Evolutionary conservation across 2,329 filamentous ascomycete genomes (phyloP).

Genomic region (Fusarium acutatum): DNA sequence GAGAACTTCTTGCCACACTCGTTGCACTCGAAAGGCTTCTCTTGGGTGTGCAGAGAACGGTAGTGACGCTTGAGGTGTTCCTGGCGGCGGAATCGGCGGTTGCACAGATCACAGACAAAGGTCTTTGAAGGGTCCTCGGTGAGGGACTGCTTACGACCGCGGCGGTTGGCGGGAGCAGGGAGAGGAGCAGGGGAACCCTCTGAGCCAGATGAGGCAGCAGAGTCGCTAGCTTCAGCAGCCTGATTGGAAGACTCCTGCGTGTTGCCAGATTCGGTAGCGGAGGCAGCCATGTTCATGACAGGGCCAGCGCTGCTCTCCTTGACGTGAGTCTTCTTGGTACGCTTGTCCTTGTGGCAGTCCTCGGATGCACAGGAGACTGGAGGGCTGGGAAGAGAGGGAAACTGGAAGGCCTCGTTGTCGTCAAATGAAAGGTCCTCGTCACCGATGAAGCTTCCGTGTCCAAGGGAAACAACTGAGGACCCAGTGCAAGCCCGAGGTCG

Average conservation of each 20-base stretch:
- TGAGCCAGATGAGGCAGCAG: conserved; percentile 53
- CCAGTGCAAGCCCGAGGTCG: conserved; percentile 74
- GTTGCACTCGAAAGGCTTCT: conserved; percentile 97
- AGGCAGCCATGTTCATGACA: conserved; percentile 53
- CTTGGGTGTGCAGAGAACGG: conserved; percentile 95
- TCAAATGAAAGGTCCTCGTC: conserved; percentile 81
- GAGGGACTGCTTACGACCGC: conserved; percentile 96
- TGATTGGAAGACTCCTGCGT: conserved; percentile 49
- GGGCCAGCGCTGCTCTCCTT: conserved; percentile 52
- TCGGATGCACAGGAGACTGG: conserved; percentile 48
- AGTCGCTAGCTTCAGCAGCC: conserved; percentile 50
- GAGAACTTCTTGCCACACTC: conserved; percentile 99
- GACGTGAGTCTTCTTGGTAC: conserved; percentile 62
- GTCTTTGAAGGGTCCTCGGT: conserved; percentile 99
- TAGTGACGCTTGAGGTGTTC: conserved; percentile 99
- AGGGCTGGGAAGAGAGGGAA: conserved; percentile 70
- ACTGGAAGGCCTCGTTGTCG: conserved; percentile 69
- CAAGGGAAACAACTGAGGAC: conserved; percentile 72
- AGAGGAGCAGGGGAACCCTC: conserved; percentile 54
- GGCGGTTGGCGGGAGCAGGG: conserved; percentile 78
- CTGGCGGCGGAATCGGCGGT: conserved; percentile 95
- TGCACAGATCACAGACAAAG: conserved; percentile 96
- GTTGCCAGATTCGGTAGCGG: conserved; percentile 46
- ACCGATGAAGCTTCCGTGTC: conserved; percentile 80
- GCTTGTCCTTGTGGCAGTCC: conserved; percentile 65